Base-by-base conservation (phyloP, 2,329 filamentous ascomycete genomes). In the Ascochyta koolunga region DNA sequence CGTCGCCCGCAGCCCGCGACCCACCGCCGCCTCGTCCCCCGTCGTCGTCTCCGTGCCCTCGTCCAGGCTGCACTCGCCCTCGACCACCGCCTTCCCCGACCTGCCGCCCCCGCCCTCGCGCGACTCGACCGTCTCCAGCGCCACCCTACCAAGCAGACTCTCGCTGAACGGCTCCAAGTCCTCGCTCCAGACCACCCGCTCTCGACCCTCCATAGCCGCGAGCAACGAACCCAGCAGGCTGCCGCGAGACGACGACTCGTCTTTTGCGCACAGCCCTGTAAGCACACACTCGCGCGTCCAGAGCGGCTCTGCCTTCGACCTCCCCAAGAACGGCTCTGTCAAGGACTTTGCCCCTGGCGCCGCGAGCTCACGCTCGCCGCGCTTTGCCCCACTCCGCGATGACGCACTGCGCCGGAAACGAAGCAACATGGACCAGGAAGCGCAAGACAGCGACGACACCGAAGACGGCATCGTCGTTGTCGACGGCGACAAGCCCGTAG, bases 51-150 rank as follows among this genome's bases (percentile, higher is more conserved):
- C 74, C 5, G 60, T 68, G 43, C 64, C 73, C 15, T 68, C 71
- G 0, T 76, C 75, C 24, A 64, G 70, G 42, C 55, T 76, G 47
- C 73, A 76, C 44, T 77, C 75, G 22, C 75, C 75, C 10, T 64
- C 74, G n/a, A 61, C 64, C 11, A 47, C 71, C 40, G 67, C 58
- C 31, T 76, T 77, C 47, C 64, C 68, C n/a, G 74, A 77, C 16
- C 51, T 61, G 4, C 58, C 56, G 11, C 65, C 65, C 3, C 70
- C 70, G 11, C 65, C 66, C n/a, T 71, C 70, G n/a, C 69, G 68
- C 24, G 70, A 69, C 47, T 73, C 72, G 36, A 72, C 65, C 50
- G 48, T 64, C 4, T 72, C 72, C 2, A 69, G 33, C 51, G 58
- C 66, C 36, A 64, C 67, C 6, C 48, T 67, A 4, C 67, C 69